These are phyloP conservation scores for Lunularia cruciata DNA, from an alignment of 225 moss, liverwort and hornwort genomes.

Conservation along the genomic window DNA sequence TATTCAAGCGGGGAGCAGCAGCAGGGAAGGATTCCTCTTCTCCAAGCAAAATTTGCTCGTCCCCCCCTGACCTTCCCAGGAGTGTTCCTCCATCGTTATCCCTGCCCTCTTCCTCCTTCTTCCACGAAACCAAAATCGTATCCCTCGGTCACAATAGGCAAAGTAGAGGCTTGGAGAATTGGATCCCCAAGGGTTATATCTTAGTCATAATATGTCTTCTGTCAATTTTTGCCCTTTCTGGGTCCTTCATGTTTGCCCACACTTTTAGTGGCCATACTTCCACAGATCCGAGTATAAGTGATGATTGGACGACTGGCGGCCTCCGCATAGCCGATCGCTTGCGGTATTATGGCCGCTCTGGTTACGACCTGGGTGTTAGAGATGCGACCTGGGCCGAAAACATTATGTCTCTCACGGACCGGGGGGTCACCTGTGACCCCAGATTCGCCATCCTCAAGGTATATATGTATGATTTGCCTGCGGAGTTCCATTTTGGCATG, in stretches of 20 bases:
- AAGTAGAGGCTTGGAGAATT: conserved; percentile 23
- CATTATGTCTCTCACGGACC: not conserved
- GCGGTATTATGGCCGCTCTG: not conserved
- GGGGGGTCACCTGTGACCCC: conserved; percentile 30
- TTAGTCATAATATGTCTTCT: conserved; percentile 44
- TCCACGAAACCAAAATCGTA: conserved; percentile 31
- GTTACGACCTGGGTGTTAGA: conserved; percentile 15
- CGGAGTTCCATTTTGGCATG: conserved; percentile 65
- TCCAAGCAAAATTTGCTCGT: conserved; percentile 22
- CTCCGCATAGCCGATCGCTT: not conserved
- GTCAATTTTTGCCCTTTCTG: conserved; percentile 49
- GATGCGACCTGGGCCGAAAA: not conserved
- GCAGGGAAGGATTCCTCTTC: conserved; percentile 32
- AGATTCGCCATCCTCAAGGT: conserved; percentile 44
- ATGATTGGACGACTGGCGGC: not conserved
- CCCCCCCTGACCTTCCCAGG: conserved; percentile 11
- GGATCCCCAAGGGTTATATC: conserved; percentile 32
- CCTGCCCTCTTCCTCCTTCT: conserved; percentile 1
- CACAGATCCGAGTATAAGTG: not conserved
- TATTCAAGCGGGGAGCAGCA: conserved; percentile 43
- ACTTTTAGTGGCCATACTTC: conserved; percentile 28
- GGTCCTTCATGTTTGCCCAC: conserved; percentile 53
- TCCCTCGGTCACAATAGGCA: conserved; percentile 15
- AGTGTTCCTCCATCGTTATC: conserved; percentile 16
- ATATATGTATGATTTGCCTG: conserved; percentile 66